phyloP scores from a whole-genome alignment of 2,329 filamentous ascomycete genomes.

The Diaporthe sp. region DNA sequence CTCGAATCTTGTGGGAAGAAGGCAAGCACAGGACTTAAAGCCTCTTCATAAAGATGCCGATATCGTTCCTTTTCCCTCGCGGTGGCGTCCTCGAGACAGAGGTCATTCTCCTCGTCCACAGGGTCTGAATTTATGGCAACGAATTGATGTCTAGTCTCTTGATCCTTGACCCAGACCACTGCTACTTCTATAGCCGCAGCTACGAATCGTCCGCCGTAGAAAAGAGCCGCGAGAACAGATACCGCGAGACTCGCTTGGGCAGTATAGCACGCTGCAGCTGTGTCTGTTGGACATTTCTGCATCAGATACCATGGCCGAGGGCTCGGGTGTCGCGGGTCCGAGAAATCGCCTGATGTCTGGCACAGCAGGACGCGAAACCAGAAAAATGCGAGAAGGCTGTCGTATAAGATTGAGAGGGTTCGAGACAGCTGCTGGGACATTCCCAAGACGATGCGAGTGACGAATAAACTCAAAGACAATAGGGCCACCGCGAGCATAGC shows the following conservation, averaged over 20 bases:
- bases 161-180: background rate
- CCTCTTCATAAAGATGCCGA: background rate
- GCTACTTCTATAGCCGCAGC: background rate
- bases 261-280: background rate
- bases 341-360: background rate
- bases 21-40: slow-evolving; percentile 14
- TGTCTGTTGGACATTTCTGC: background rate
- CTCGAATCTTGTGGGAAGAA: background rate
- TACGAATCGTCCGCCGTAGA: slow-evolving; percentile 2
- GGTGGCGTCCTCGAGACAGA: background rate
- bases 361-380: background rate
- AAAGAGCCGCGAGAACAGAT: background rate
- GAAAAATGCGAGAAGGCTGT: slow-evolving; percentile 5
- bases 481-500: background rate
- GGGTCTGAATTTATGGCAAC: background rate
- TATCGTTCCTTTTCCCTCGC: background rate
- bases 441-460: background rate
- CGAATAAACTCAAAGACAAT: background rate
- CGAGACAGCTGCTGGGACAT: background rate
- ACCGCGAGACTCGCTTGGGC: background rate
- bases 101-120: background rate
- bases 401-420: background rate
- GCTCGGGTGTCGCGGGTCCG: background rate
- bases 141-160: background rate
- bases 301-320: background rate